phyloP scores from a whole-genome alignment of 306 rosid species.

The Pyrus pyrifolia region DNA sequence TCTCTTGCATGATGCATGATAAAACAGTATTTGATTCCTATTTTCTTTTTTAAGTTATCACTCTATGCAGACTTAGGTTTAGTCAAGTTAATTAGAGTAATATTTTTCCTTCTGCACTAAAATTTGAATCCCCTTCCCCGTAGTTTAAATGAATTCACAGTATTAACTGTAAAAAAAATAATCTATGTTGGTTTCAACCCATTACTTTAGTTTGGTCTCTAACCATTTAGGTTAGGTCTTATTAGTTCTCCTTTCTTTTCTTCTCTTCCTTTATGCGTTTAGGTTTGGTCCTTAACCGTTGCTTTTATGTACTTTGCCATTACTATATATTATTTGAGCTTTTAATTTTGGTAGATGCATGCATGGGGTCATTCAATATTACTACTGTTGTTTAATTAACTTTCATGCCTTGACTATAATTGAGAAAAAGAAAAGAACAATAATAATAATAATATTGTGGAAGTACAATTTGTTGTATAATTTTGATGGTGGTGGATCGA shows the following conservation, averaged over 20 bases:
- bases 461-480: neutral
- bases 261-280: neutral
- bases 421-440: too few relatives aligned
- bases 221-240: neutral
- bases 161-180: too few relatives aligned
- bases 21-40: too few relatives aligned
- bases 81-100: too few relatives aligned
- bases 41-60: too few relatives aligned
- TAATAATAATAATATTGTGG: too few relatives aligned
- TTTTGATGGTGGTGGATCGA: neutral
- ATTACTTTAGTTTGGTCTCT: neutral
- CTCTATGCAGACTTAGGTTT: accelerated
- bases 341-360: too few relatives aligned
- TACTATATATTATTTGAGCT: neutral
- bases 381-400: neutral
- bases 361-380: neutral
- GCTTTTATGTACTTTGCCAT: neutral
- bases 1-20: too few relatives aligned
- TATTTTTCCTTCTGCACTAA: accelerated
- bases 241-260: neutral
- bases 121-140: too few relatives aligned
- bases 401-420: too few relatives aligned
- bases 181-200: neutral
- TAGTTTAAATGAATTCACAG: too few relatives aligned
- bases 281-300: neutral